Evolutionary conservation across 2,329 filamentous ascomycete genomes (phyloP), one percentile per base, ranked within the genome.

Genomic region (Pyrenochaeta sp.): DNA sequence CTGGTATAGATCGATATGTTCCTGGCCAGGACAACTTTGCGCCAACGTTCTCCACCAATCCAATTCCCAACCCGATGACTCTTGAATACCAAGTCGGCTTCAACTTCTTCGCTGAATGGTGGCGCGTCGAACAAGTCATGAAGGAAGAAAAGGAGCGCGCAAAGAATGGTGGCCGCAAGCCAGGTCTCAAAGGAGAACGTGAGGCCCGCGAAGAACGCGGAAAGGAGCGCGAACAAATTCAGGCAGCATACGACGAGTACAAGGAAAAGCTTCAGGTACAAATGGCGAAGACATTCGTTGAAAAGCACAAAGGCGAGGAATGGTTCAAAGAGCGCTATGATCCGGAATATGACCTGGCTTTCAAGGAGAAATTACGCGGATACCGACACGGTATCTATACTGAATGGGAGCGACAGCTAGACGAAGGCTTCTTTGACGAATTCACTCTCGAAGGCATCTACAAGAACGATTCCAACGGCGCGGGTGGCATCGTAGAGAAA

Each of bases 261-360:
- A 87, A 87, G 65, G 80, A 82, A 58, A 83, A 85, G 46, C 73
- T 86, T 8, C 83, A 86, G 56, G 74, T 84, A 23, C 81, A 82
- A 55, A 93, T 96, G 87, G 92, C 94, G 0, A 86, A 91, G 54
- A 79, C 83, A 1, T 99, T 99, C 68, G 94, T 99, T 28, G 84
- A 87, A 35, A 88, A 91, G 60, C 94, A 99, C 73, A 96, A 96
- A 69, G 85, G 86, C 29, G 94, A 99, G 70, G 93, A 99, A 68
- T 99, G 94, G 94, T 99, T 99, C 75, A 90, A 87, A 60, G 94
- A 99, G 73, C 86, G 90, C 67, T 99, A 99, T 61, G 86, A 95
- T 20, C 83, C 90, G 1, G 90, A 94, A 57, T 84, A 93, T 41
- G 81, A 89, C 38, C 86, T 92, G 55, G 80, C 82, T 2, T 84